Conservation (phyloP, 768 basidiomycete genomes). For the Mycena galericulata region DNA sequence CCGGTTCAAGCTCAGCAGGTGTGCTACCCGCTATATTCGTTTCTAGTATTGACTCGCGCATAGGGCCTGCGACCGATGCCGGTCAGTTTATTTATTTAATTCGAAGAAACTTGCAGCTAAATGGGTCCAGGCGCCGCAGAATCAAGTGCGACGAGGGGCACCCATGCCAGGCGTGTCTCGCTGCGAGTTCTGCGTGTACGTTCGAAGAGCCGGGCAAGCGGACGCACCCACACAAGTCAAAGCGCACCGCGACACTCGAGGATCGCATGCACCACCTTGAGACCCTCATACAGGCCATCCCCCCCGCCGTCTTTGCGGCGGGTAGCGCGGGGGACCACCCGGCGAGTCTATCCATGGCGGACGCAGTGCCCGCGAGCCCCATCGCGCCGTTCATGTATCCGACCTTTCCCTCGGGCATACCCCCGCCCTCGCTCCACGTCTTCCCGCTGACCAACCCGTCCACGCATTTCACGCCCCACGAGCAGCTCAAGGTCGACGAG, state of each 20-base stretch:
- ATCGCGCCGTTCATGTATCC: conserved; percentile 57
- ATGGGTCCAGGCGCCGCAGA: conserved; percentile 70
- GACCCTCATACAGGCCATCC: conserved; percentile 86
- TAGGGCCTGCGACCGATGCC: conserved; percentile 92
- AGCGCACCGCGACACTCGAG: conserved; percentile 87
- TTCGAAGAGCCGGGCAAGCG: conserved; percentile 91
- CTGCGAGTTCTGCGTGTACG: conserved; percentile 84
- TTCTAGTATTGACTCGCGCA: conserved; percentile 29
- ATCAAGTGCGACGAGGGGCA: conserved; percentile 93
- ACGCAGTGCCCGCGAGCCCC: conserved; percentile 47
- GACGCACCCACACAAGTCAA: conserved; percentile 89
- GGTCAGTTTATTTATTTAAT: conserved; percentile 61
- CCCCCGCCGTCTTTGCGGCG: conserved; percentile 81
- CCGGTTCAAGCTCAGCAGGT: conserved; percentile 91
- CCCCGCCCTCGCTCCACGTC: conserved; percentile 82
- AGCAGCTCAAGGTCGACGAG: conserved; percentile 56
- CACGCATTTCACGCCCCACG: conserved; percentile 72
- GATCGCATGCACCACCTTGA: conserved; percentile 92
- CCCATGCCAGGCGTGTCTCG: conserved; percentile 89
- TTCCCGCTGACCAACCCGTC: conserved; percentile 87
- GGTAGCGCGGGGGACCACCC: conserved; percentile 55
- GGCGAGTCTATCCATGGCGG: conserved; percentile 47
- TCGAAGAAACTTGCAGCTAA: not conserved
- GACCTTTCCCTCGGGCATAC: conserved; percentile 65
- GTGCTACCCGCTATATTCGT: conserved; percentile 38